Conservation (phyloP, 2,329 filamentous ascomycete species). For the Bipolaris cookei region DNA sequence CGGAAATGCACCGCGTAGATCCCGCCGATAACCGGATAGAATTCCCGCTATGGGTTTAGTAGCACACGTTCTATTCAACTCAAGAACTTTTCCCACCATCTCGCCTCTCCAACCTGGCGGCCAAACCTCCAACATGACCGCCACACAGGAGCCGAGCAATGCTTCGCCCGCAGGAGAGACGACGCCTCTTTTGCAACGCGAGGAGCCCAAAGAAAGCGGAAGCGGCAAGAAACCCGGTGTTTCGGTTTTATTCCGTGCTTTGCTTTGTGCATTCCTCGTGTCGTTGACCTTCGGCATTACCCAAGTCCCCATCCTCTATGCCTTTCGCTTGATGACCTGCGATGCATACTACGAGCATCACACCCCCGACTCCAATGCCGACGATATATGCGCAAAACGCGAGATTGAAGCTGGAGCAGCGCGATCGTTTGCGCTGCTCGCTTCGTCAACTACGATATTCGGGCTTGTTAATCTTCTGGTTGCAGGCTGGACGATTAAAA, state of each 20-base stretch:
- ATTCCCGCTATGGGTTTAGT: slow-evolving; percentile 3
- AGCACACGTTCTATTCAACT: not conserved
- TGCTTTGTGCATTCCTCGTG: slow-evolving; percentile 67
- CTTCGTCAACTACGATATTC: slow-evolving; percentile 71
- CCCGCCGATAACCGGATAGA: slow-evolving; percentile 17
- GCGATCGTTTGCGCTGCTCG: slow-evolving; percentile 67
- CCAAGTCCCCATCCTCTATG: slow-evolving; percentile 63
- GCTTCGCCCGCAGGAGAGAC: slow-evolving; percentile 15
- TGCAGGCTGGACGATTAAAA: slow-evolving; percentile 70
- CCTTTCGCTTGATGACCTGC: slow-evolving; percentile 75
- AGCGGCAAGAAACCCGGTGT: slow-evolving; percentile 7
- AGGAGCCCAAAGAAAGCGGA: slow-evolving; percentile 20
- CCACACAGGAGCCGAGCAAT: slow-evolving; percentile 1
- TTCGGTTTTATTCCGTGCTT: slow-evolving; percentile 53
- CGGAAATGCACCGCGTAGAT: not conserved
- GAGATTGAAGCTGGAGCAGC: slow-evolving; percentile 71
- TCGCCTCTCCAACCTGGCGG: not conserved
- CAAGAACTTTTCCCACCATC: slow-evolving; percentile 13
- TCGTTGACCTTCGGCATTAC: slow-evolving; percentile 60
- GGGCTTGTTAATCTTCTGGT: slow-evolving; percentile 72
- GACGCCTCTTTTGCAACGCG: slow-evolving; percentile 24
- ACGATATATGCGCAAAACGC: slow-evolving; percentile 64
- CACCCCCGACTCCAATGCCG: slow-evolving; percentile 51
- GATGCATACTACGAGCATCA: slow-evolving; percentile 70
- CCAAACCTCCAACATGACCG: slow-evolving; percentile 12